These are phyloP conservation scores for Aspergillus quadricinctus DNA, from an alignment of 2,329 filamentous ascomycete genomes.

Conservation along the genomic window DNA sequence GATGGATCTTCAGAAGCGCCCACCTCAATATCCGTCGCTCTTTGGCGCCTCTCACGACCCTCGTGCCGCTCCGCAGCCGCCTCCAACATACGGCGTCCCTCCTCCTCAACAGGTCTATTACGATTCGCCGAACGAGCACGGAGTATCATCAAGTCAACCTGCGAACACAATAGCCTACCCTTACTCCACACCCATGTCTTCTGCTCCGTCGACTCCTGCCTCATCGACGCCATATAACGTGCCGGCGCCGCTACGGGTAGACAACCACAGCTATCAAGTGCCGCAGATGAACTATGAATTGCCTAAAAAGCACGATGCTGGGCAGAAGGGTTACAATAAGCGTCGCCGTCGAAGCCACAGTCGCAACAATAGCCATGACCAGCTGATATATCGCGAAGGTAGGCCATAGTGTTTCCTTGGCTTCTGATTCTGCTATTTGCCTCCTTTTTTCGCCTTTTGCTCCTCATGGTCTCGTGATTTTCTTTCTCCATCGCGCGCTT, in stretches of 20 bases:
- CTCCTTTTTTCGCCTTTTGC: background rate
- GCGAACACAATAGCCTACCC: constrained; percentile 5
- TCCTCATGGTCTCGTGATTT: background rate
- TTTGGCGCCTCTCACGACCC: constrained; percentile 28
- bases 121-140: constrained; percentile 7
- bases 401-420: constrained; percentile 11
- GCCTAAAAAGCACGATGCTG: constrained; percentile 16
- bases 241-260: constrained; percentile 20
- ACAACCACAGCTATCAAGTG: constrained; percentile 18
- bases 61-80: constrained; percentile 17
- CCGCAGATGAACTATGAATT: constrained; percentile 19
- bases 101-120: constrained; percentile 5
- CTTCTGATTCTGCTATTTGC: constrained; percentile 5
- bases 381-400: constrained; percentile 26
- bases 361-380: constrained; percentile 13
- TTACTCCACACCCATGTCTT: constrained; percentile 2
- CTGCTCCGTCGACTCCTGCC: constrained; percentile 2
- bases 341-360: constrained; percentile 3
- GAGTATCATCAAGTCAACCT: constrained; percentile 12
- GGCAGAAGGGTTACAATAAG: constrained; percentile 6
- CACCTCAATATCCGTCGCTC: constrained; percentile 24
- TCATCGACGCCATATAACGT: constrained; percentile 11
- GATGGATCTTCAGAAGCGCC: constrained; percentile 24
- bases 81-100: constrained; percentile 13
- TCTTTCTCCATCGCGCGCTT: constrained; percentile 1